These are phyloP conservation scores for Cucurbita argyrosperma DNA, from an alignment of 306 rosid species.

Conservation along the genomic window DNA sequence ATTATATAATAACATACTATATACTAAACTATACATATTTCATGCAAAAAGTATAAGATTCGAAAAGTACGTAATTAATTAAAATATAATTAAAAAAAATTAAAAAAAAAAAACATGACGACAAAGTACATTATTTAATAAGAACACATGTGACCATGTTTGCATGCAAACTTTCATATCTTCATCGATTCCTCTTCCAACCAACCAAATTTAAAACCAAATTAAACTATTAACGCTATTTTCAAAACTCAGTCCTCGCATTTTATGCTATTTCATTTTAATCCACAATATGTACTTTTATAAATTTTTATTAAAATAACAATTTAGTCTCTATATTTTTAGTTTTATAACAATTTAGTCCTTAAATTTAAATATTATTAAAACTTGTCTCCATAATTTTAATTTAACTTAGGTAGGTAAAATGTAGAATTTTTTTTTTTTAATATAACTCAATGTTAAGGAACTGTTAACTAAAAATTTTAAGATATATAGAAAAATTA, in stretches of 20 bases:
- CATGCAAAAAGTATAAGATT: background rate
- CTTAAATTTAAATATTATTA: rapidly evolving
- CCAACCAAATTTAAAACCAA: background rate
- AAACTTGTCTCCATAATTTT: too few species aligned
- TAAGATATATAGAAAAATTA: too few species aligned
- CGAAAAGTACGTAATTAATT: background rate
- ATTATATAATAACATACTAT: background rate
- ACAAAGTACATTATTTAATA: background rate
- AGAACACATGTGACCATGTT: background rate
- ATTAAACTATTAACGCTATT: background rate
- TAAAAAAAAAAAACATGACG: background rate
- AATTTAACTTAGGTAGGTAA: too few species aligned
- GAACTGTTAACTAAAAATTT: too few species aligned
- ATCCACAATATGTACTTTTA: background rate
- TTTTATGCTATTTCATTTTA: background rate
- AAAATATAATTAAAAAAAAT: background rate
- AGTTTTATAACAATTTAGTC: too few species aligned
- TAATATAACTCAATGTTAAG: too few species aligned
- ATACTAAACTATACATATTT: background rate
- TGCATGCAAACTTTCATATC: background rate
- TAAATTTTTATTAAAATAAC: too few species aligned
- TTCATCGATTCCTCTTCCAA: background rate
- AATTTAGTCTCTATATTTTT: too few species aligned
- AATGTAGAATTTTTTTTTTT: too few species aligned
- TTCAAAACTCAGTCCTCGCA: background rate